A percentile compares a stretch with the other conserved stretches of the same genome.
phyloP scores from a whole-genome alignment of 176 grass and related monocot genomes.

The Oryza glaberrima region DNA sequence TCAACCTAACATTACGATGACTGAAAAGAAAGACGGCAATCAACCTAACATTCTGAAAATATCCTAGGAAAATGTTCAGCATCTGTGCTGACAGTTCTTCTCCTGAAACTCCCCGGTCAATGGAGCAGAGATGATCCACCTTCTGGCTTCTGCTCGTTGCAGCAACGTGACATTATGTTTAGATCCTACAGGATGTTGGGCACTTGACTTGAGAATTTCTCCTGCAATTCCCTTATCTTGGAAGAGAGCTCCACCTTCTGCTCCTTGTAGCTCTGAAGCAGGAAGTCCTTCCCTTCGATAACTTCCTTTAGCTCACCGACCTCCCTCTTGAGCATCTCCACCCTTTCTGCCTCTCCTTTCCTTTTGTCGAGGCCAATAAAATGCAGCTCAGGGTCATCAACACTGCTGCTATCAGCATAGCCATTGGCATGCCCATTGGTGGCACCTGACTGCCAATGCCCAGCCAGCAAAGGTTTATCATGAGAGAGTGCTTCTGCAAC shows the following conservation, averaged over 20 bases:
- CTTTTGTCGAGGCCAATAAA: conserved; percentile 59
- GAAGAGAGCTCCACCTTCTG: conserved; percentile 79
- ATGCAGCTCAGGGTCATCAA: conserved; percentile 52
- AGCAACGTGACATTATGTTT: neutral
- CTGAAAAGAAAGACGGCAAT: conserved; percentile 30
- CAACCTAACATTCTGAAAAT: conserved; percentile 42
- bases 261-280: conserved; percentile 96
- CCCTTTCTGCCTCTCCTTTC: conserved; percentile 52
- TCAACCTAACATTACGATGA: conserved; percentile 41
- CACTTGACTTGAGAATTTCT: conserved; percentile 73
- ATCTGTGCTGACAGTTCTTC: conserved; percentile 43
- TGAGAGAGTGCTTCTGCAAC: conserved; percentile 53
- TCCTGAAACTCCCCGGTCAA: conserved; percentile 44
- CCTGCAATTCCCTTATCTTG: conserved; percentile 88
- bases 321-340: conserved; percentile 80
- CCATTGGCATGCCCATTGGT: conserved; percentile 65
- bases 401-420: conserved; percentile 51
- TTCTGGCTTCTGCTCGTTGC: conserved; percentile 61
- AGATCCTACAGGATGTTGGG: conserved; percentile 76
- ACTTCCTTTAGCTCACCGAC: conserved; percentile 76
- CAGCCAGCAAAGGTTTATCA: conserved; percentile 49
- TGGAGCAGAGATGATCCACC: conserved; percentile 45
- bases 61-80: conserved; percentile 51
- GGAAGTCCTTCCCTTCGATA: conserved; percentile 89
- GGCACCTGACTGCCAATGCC: conserved; percentile 51